These are phyloP conservation scores for Apiospora marii DNA, from an alignment of 2,329 filamentous ascomycete species.

Conservation along the genomic window DNA sequence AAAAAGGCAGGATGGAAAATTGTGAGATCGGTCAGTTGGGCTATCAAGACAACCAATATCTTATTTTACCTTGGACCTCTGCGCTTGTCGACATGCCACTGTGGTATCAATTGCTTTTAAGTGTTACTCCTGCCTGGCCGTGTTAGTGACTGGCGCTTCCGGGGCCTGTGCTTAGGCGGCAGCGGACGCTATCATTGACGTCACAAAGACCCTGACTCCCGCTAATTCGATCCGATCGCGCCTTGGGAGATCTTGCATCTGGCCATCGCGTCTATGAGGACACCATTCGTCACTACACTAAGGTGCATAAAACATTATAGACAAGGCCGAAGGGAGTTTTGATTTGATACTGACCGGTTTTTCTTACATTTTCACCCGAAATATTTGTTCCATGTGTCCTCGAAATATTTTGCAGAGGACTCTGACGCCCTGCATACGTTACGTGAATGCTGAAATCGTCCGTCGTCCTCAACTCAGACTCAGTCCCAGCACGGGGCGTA, in stretches of 20 bases:
- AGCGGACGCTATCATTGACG: background rate
- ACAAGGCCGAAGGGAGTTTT: background rate
- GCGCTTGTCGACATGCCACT: background rate
- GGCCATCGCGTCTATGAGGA: background rate
- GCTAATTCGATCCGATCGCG: background rate
- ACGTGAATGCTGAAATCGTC: background rate
- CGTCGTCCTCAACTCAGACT: background rate
- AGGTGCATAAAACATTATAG: background rate
- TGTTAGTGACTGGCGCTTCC: background rate
- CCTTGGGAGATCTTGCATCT: background rate
- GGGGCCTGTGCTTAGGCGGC: background rate
- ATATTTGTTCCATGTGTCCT: background rate
- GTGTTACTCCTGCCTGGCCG: background rate
- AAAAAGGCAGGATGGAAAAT: background rate
- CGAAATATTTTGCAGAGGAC: background rate
- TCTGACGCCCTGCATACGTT: background rate
- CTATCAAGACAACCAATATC: too few relatives aligned
- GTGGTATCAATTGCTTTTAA: background rate
- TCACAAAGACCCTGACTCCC: background rate
- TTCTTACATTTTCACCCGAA: background rate
- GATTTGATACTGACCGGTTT: too few relatives aligned
- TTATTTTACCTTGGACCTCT: background rate
- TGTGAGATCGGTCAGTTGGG: background rate
- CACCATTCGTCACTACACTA: background rate
- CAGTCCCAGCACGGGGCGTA: too few relatives aligned